These are phyloP conservation scores for Pythium chondricola DNA, from an alignment of 352 stramenopile genomes.

Conservation along the genomic window DNA sequence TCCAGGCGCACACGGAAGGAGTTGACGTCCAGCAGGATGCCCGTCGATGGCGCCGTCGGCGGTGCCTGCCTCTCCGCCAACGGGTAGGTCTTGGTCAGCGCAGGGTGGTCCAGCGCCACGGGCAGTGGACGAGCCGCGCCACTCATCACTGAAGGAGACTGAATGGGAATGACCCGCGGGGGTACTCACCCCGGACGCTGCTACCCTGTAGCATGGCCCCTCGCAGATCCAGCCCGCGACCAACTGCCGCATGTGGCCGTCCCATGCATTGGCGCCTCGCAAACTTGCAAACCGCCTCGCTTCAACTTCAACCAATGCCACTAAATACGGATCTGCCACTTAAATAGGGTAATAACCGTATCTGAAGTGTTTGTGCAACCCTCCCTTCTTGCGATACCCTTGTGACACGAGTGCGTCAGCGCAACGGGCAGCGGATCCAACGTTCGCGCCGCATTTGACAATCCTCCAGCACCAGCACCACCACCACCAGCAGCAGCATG, in stretches of 20 bases:
- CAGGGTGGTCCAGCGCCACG: not conserved
- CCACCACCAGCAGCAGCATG: not conserved
- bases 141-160: not conserved
- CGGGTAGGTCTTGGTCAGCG: not conserved
- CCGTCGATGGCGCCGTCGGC: not conserved
- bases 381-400: no score
- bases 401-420: not conserved
- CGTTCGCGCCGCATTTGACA: no score
- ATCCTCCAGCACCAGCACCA: no score
- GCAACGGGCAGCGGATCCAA: no score
- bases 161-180: not conserved
- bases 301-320: not conserved
- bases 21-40: constrained; percentile 6
- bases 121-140: not conserved
- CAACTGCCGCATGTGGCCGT: no score
- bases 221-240: no score
- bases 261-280: no score
- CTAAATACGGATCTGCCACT: not conserved
- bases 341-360: not conserved
- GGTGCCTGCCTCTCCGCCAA: not conserved
- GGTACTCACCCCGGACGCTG: no score
- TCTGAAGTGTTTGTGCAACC: constrained; percentile 7
- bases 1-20: not conserved
- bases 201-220: no score
- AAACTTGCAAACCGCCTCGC: no score